Evolutionary conservation across 768 basidiomycete genomes (phyloP).

Genomic region (Auricularia heimuer): DNA sequence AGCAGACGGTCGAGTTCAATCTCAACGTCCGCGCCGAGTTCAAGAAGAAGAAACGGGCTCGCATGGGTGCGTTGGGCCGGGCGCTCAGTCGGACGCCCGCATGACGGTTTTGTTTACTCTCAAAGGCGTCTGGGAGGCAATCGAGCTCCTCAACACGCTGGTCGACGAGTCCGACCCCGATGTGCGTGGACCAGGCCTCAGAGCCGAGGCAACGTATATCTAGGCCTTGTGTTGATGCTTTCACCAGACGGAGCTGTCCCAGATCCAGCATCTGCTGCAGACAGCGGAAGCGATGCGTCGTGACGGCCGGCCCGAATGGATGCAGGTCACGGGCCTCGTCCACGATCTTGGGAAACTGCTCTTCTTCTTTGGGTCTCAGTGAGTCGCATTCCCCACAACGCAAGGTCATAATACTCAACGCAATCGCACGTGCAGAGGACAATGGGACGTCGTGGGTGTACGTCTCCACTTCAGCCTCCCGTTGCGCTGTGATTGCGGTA

Average conservation of each 20-base stretch:
- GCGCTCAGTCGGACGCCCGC: not conserved
- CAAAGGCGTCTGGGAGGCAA: conserved; percentile 61
- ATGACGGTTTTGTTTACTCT: not conserved
- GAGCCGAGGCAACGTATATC: too few relatives aligned
- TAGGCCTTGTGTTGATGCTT: not conserved
- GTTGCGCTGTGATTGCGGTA: not conserved
- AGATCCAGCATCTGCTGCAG: conserved; percentile 86
- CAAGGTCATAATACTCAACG: not conserved
- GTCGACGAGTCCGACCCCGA: conserved; percentile 90
- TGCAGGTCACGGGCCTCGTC: conserved; percentile 80
- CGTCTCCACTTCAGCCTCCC: conserved; percentile 14
- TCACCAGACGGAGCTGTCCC: conserved; percentile 57
- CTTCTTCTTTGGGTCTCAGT: conserved; percentile 68
- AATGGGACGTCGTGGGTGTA: conserved; percentile 93
- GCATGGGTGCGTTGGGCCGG: conserved; percentile 41
- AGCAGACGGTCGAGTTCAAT: conserved; percentile 83
- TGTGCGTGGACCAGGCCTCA: conserved; percentile 26
- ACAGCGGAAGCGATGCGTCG: conserved; percentile 83
- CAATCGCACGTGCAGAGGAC: conserved; percentile 38
- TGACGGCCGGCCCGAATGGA: conserved; percentile 86
- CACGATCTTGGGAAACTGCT: conserved; percentile 88
- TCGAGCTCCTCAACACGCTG: conserved; percentile 78
- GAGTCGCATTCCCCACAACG: conserved; percentile 9
- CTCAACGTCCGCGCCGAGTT: conserved; percentile 67
- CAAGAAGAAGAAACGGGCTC: conserved; percentile 51